A percentile compares a stretch with the other conserved stretches of the same genome.
These are phyloP conservation scores for Annulohypoxylon moriforme DNA, from an alignment of 495 filamentous ascomycete genomes.

Conservation along the genomic window DNA sequence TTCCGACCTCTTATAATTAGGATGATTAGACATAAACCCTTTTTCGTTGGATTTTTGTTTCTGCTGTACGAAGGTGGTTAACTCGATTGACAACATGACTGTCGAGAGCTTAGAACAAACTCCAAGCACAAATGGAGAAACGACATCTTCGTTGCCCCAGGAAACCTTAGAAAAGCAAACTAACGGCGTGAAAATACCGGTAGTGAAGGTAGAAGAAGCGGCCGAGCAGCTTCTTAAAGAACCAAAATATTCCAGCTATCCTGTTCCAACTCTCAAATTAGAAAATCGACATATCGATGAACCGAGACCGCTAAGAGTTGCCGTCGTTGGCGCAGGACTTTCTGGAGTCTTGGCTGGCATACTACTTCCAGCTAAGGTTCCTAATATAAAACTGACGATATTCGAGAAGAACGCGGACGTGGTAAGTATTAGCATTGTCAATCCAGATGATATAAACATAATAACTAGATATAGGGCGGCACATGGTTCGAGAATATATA, in stretches of 20 bases:
- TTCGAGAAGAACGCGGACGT: slow-evolving; percentile 81
- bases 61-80: neutral
- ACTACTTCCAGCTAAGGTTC: slow-evolving; percentile 67
- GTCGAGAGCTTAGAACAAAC: slow-evolving; percentile 16
- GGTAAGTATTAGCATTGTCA: slow-evolving; percentile 36
- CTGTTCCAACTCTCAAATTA: slow-evolving; percentile 43
- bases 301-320: slow-evolving; percentile 64
- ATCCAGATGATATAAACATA: neutral
- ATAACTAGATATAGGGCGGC: slow-evolving; percentile 59
- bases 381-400: slow-evolving; percentile 67
- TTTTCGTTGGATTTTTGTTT: slow-evolving; percentile 7
- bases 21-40: neutral
- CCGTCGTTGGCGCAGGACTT: slow-evolving; percentile 74
- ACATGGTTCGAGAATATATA: slow-evolving; percentile 81
- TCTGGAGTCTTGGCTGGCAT: slow-evolving; percentile 72
- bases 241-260: slow-evolving; percentile 20
- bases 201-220: slow-evolving; percentile 19
- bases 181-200: slow-evolving; percentile 27
- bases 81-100: slow-evolving; percentile 24
- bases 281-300: slow-evolving; percentile 66
- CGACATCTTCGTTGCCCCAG: slow-evolving; percentile 4
- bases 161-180: neutral
- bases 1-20: slow-evolving; percentile 7
- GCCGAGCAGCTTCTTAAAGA: slow-evolving; percentile 24
- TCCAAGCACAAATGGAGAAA: slow-evolving; percentile 12